Evolutionary conservation across 129 eudicot genomes (phyloP).

Genomic region (Helianthus tuberosus): DNA sequence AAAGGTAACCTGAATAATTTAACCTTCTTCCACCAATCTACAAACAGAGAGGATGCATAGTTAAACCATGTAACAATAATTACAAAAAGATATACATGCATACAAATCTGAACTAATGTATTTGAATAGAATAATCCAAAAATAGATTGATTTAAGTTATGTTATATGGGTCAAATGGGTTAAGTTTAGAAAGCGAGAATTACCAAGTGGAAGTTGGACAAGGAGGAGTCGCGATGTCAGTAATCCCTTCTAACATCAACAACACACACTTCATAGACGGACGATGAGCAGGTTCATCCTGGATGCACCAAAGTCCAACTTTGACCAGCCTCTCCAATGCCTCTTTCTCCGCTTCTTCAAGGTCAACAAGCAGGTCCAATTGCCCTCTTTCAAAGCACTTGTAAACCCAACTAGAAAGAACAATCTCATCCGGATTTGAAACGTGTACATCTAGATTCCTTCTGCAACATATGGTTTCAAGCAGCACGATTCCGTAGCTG

Average conservation of each 20-base stretch:
- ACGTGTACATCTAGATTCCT: neutral
- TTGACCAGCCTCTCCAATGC: neutral
- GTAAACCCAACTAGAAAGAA: slow-evolving; percentile 10
- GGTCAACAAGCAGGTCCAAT: neutral
- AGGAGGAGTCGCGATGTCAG: slow-evolving; percentile 5
- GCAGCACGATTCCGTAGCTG: neutral
- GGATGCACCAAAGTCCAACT: slow-evolving; percentile 2
- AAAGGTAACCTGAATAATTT: neutral
- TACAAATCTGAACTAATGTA: neutral
- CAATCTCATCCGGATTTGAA: neutral
- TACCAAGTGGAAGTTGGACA: slow-evolving; percentile 1
- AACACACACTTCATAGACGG: slow-evolving; percentile 9
- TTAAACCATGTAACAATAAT: neutral
- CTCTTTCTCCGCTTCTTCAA: slow-evolving; percentile 2
- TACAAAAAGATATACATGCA: neutral
- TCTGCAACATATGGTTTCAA: slow-evolving; percentile 8
- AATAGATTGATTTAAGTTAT: neutral
- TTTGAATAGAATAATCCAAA: neutral
- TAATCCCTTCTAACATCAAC: slow-evolving; percentile 12
- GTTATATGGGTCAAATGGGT: neutral
- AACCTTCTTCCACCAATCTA: slow-evolving; percentile 9
- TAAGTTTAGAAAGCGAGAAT: neutral
- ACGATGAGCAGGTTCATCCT: slow-evolving; percentile 11
- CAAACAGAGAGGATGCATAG: slow-evolving; percentile 6
- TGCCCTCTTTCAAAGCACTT: slow-evolving; percentile 8